A percentile compares a stretch with the other conserved stretches of the same genome.
Conservation (phyloP, 2,329 filamentous ascomycete genomes). For the Apiospora marii region DNA sequence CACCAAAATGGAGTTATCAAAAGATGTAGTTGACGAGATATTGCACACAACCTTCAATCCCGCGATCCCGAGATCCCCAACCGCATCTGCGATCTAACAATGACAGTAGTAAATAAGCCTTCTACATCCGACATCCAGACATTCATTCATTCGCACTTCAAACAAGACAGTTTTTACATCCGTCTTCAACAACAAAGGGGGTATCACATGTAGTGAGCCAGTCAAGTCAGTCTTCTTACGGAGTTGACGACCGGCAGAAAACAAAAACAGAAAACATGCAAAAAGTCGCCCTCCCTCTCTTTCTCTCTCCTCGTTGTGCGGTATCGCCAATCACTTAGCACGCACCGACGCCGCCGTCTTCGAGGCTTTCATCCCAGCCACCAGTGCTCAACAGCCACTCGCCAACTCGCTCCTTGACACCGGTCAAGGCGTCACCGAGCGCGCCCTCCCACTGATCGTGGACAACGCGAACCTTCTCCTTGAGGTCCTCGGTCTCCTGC, state of each 20-base stretch:
- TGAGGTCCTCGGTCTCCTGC: slow-evolving; percentile 81
- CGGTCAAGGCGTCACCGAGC: slow-evolving; percentile 78
- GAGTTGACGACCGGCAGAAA: slow-evolving; percentile 13
- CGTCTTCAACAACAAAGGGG: neutral
- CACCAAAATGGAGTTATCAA: neutral
- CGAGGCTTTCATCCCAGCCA: slow-evolving; percentile 86
- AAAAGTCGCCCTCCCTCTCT: neutral
- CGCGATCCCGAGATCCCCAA: neutral
- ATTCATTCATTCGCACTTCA: neutral
- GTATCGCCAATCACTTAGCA: slow-evolving; percentile 41
- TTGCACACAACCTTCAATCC: neutral
- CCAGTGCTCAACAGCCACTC: slow-evolving; percentile 77
- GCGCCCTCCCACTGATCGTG: slow-evolving; percentile 92
- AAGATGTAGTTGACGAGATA: neutral
- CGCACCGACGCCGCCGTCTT: slow-evolving; percentile 62
- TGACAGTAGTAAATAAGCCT: neutral
- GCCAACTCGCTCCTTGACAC: slow-evolving; percentile 77
- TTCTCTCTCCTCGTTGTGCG: neutral
- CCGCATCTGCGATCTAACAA: neutral
- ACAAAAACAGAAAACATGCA: slow-evolving; percentile 6
- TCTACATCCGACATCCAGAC: neutral
- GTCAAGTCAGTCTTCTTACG: neutral
- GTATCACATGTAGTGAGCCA: slow-evolving; percentile 14
- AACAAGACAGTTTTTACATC: neutral
- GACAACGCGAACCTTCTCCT: slow-evolving; percentile 91